Base-by-base conservation (phyloP, 2,329 filamentous ascomycete species). In the Xylariales sp. region DNA sequence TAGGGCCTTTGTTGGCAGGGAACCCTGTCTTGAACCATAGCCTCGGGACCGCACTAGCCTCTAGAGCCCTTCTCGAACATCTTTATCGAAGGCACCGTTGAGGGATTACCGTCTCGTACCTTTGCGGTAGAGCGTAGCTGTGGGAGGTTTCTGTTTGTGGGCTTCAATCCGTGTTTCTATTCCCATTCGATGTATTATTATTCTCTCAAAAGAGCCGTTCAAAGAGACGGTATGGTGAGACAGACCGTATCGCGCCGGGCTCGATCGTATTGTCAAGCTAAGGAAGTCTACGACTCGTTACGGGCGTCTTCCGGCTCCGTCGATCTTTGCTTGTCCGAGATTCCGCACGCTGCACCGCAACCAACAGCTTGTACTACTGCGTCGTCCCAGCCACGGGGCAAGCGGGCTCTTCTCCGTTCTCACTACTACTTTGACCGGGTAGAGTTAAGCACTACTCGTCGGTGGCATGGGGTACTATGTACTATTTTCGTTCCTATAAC, bases 41-140 rank as follows among this genome's bases (percentile, higher is more conserved):
- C 43, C 57, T 60, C 56, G 70, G 70, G 70, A 62, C 64, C 9
- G 59, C 52, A 36, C 46, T 28, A 59, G 39, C 39, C 4, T 52
- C 5, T 10, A 36, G 34, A 3, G 9, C 48, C 53, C 30, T 39
- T 28, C 30, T 45, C 23, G 9, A 54, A 16, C 8, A 16, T 53
- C 30, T 36, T 39, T 8, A 46, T 50, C 45, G 57, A 34, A 34
- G 3, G 23, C 16, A 36, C 28, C 18, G 30, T 14, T 57, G n/a
- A 1, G 34, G 9, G 23, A 12, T 14, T 32, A 32, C 45, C 23
- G 8, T 45, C 23, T 10, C 7, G 9, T 32, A 32, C 23, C 14
- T n/a, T 10, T 28, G 34, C 10, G 5, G 18, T 46, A 28, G 49
- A 5, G 30, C 9, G 34, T 34, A 54, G 8, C 23, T 7, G 18